A percentile compares a stretch with the other conserved stretches of the same genome.
Conservation (phyloP, 192 early-diverging fungal genomes). For the Linnemannia hyalina region DNA sequence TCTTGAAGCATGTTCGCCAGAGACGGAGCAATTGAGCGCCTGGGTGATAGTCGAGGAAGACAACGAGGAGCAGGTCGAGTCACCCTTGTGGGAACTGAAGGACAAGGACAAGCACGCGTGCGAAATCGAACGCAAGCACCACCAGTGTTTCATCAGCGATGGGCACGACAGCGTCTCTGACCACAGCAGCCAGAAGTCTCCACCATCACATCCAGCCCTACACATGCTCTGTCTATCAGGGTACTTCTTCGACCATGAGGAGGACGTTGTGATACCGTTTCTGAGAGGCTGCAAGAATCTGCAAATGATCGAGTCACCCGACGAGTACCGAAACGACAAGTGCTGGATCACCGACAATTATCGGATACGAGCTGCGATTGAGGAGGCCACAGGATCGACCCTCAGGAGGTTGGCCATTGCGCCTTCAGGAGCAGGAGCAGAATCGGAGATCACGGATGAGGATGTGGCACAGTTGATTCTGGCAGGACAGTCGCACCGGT, state of each 20-base stretch:
- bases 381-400: not conserved
- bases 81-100: not conserved
- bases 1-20: not conserved
- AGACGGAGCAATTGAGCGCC: not conserved
- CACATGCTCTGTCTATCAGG: not conserved
- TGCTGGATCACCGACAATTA: not conserved
- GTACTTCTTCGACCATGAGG: not conserved
- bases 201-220: not conserved
- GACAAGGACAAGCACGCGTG: not conserved
- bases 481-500: not conserved
- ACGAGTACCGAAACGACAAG: not conserved
- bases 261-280: not conserved
- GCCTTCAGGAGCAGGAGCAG: not conserved
- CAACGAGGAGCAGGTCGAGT: not conserved
- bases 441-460: not conserved
- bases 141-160: not conserved
- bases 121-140: not conserved
- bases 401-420: not conserved
- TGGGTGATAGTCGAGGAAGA: not conserved
- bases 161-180: not conserved
- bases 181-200: not conserved
- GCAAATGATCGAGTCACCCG: not conserved
- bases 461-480: constrained; percentile 1
- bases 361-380: not conserved
- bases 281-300: not conserved